These are phyloP conservation scores for Rhododendron simsii DNA, from an alignment of 148 eudicot genomes.

Conservation along the genomic window DNA sequence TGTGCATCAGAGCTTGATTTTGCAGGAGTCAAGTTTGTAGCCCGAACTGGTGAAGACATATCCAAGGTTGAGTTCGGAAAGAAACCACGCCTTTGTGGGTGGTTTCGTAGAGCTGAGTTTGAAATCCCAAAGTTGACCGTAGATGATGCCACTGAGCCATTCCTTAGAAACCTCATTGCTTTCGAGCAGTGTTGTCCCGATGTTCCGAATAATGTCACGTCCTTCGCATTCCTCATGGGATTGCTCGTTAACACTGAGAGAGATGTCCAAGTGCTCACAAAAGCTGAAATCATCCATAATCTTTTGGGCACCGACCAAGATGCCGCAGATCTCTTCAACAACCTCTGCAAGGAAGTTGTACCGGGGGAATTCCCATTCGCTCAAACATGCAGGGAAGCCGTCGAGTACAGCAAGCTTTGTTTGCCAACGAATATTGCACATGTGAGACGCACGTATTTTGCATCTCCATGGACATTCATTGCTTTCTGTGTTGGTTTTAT, in stretches of 20 bases:
- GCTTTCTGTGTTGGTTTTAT: background rate
- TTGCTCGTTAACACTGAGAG: background rate
- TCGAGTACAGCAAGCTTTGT: background rate
- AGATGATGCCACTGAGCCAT: background rate
- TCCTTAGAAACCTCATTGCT: conserved; percentile 4
- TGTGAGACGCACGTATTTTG: background rate
- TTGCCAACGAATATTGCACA: background rate
- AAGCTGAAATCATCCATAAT: background rate
- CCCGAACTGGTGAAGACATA: background rate
- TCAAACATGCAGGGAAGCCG: too few relatives aligned
- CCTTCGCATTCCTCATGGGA: background rate
- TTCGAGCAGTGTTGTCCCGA: background rate
- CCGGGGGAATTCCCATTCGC: background rate
- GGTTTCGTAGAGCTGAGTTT: background rate
- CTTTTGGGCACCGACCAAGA: background rate
- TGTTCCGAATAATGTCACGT: background rate
- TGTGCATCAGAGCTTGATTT: background rate
- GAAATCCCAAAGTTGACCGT: background rate
- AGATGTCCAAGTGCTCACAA: background rate
- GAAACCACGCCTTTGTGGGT: background rate
- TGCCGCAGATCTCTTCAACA: background rate
- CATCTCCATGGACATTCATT: background rate
- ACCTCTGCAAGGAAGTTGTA: background rate
- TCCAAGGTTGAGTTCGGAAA: background rate
- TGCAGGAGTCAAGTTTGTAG: background rate